A percentile compares a stretch with the other conserved stretches of the same genome.
phyloP scores from a whole-genome alignment of 2,329 filamentous ascomycete species.

The Periconia sp. region DNA sequence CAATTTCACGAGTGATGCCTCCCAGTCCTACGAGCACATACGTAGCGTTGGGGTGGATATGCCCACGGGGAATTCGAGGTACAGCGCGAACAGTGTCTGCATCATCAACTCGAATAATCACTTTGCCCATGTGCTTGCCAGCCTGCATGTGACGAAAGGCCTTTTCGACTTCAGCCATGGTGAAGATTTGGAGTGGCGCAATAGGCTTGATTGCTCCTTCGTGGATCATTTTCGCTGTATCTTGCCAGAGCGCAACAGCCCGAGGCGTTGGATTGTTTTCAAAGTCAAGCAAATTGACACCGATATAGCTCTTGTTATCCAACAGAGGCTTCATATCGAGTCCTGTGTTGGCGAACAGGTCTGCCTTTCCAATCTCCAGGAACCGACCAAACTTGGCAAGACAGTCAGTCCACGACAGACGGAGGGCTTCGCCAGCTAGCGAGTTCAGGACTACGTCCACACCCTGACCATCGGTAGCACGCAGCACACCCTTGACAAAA shows the following conservation, averaged over 20 bases:
- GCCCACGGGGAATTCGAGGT: constrained; percentile 11
- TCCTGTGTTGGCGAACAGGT: constrained; percentile 2
- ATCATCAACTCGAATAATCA: constrained; percentile 9
- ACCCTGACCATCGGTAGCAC: constrained; percentile 27
- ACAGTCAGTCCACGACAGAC: constrained; percentile 32
- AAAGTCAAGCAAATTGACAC: not conserved
- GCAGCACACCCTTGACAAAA: constrained; percentile 27
- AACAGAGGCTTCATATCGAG: constrained; percentile 8
- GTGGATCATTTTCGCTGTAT: not conserved
- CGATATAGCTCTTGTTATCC: not conserved
- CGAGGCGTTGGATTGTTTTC: not conserved
- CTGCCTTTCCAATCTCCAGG: constrained; percentile 20
- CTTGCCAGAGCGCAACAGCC: not conserved
- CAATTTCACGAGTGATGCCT: constrained; percentile 15
- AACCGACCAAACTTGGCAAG: constrained; percentile 36
- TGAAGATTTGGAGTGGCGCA: constrained; percentile 9
- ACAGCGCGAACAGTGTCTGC: constrained; percentile 10
- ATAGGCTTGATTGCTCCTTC: not conserved
- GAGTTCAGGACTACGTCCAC: constrained; percentile 42
- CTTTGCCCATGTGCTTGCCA: constrained; percentile 12
- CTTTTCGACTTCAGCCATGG: constrained; percentile 6
- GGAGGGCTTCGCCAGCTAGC: constrained; percentile 24
- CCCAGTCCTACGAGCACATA: constrained; percentile 19
- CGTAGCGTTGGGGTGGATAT: constrained; percentile 12
- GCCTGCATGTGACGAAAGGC: constrained; percentile 9